phyloP scores from a whole-genome alignment of 2,329 filamentous ascomycete genomes.

The Achaetomium macrosporum region DNA sequence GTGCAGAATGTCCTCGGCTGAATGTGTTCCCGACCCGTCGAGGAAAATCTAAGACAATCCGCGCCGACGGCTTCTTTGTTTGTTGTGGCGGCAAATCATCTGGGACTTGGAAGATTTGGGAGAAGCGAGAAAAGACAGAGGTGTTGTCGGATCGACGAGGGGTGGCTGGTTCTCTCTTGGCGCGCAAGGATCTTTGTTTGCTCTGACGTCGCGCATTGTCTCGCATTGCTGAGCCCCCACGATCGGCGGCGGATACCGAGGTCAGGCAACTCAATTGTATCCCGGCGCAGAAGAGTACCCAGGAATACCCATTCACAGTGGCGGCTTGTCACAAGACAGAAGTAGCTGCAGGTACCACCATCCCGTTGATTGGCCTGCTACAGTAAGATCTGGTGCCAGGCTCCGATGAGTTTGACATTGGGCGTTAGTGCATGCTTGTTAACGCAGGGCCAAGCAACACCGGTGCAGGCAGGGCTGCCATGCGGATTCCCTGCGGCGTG shows the following conservation, averaged over 20 bases:
- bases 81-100: not conserved
- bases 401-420: slow-evolving; percentile 8
- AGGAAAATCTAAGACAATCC: not conserved
- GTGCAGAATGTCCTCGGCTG: not conserved
- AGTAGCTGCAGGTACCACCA: slow-evolving; percentile 13
- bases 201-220: slow-evolving; percentile 13
- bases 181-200: slow-evolving; percentile 2
- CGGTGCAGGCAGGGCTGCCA: not conserved
- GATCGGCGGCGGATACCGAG: slow-evolving; percentile 16
- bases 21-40: not conserved
- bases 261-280: not conserved
- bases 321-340: not conserved
- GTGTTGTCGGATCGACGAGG: not conserved
- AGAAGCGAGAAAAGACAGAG: not conserved
- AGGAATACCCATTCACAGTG: not conserved
- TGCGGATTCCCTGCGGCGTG: not conserved
- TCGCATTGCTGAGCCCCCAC: slow-evolving; percentile 11
- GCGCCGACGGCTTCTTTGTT: not conserved
- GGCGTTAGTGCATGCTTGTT: slow-evolving; percentile 7
- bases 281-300: slow-evolving; percentile 1
- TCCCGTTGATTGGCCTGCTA: slow-evolving; percentile 7
- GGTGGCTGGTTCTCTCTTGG: slow-evolving; percentile 13
- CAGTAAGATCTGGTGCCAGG: not conserved
- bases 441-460: slow-evolving; percentile 7
- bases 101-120: not conserved